Base-by-base conservation (phyloP, 2,329 filamentous ascomycete species). In the Ophiocordyceps camponoti-floridani region DNA sequence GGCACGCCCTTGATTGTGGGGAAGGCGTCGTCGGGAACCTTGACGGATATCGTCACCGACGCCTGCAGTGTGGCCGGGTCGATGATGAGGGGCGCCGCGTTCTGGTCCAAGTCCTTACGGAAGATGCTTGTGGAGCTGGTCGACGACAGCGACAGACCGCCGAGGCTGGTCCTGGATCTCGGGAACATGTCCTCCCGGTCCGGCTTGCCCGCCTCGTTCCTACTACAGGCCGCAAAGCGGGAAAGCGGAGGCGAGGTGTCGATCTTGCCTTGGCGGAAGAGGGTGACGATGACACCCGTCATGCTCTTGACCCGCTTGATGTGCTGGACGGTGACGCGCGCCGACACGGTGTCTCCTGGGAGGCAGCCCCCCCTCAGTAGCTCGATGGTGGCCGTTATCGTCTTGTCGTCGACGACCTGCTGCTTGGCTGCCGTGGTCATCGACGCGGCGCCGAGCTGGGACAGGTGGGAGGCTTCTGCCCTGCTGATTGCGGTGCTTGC, bases 61-160 rank as follows among this genome's bases (percentile, higher is more conserved):
- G 87, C 79, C 18, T 79, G 82, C 51, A 95, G 69, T 1, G 80
- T 87, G 26, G 62, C 66, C 0, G 88, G 89, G 55, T 96, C 82
- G 45, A 96, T 80, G 45, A 95, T 85, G 41, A 98, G 69, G 4
- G 91, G 88, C 18, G 84, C 82, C 46, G 93, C 86, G 1, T 83
- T 81, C 59, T 98, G 91, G 4, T 84, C 82, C 4, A 98, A 67
- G 58, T 98, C 91, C 59, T 96, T 96, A 45, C 91, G 82, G 58
- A 95, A 96, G n/a, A 91, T 75, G 59, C 88, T 91, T 57, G 79
- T 89, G 2, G 87, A 88, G 35, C 85, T 82, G 7, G 84, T 83
- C 1, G 86, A 91, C 1, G 84, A 85, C 38, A 96, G 69, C 1
- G 88, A 93, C 27, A 96, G 67, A 0, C 88, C 88, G 14, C 84